Evolutionary conservation across 2,329 filamentous ascomycete species (phyloP), one percentile per base, ranked within the genome.

Genomic region (Colletotrichum incanum): DNA sequence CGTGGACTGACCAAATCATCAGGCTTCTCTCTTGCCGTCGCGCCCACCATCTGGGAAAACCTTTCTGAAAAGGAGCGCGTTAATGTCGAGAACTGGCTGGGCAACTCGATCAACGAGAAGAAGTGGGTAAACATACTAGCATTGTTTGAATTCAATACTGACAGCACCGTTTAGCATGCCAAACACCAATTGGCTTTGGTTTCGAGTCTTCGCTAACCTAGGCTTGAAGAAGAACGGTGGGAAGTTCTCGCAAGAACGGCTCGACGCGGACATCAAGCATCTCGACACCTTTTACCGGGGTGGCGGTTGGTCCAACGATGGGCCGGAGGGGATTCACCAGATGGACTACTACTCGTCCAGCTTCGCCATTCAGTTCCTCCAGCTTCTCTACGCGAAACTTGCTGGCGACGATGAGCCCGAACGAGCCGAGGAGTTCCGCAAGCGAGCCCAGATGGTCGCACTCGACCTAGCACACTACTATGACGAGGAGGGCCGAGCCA

Each of bases 301-400:
- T 7, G 91, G 90, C 56, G 93, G 93, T 0, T 96, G 93, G 93
- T 94, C 92, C 2, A 94, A 95, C 76, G 93, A 96, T 78, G 93
- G 93, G 0, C 93, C 93, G 0, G 91, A 92, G 77, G 91, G 91
- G 18, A 93, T 95, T 69, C 92, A 93, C 70, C 93, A 95, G 81
- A 94, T 95, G 91, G 93, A 95, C 79, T 95, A 95, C 78, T 96
- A 95, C 81, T 94, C 92, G 0, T 93, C 93, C 12, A 93, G 92
- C 70, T 95, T 95, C 78, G 93, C 93, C 1, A 96, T 95, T 68
- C 93, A 95, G 76, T 93, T 94, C 76, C 83, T 95, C 5, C 93
- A 96, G 79, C 87, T 96, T 0, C 84, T 95, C 0, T 96, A 95
- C 75, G 89, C 92, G 41, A 93, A 93, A 74, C 82, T 95, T 1